Evolutionary conservation across 352 stramenopile genomes (phyloP).

Genomic region (Globisporangium nunn): DNA sequence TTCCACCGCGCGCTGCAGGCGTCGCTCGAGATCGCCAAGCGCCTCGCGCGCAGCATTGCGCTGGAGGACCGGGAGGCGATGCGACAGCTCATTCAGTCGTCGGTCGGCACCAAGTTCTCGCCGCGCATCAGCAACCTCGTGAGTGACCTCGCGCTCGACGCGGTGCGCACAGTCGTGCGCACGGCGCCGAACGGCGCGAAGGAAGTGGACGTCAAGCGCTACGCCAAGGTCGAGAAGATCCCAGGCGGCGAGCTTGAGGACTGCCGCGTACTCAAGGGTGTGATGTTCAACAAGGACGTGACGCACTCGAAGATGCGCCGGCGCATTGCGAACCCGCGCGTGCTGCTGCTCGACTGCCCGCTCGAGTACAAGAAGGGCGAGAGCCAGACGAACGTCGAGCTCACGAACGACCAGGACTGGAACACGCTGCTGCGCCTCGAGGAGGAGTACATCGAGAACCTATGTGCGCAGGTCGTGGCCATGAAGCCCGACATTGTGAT

Average conservation of each 20-base stretch:
- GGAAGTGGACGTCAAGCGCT: conserved; percentile 99
- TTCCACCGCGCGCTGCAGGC: conserved; percentile 87
- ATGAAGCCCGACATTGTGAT: conserved; percentile 99
- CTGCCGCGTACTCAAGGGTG: conserved; percentile 93
- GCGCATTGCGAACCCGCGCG: conserved; percentile 97
- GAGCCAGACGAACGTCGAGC: conserved; percentile 96
- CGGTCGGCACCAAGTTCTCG: conserved; percentile 98
- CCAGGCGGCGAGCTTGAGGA: conserved; percentile 95
- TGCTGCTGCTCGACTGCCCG: conserved; percentile 97
- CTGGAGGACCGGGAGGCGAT: conserved; percentile 94
- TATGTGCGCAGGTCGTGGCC: conserved; percentile 98
- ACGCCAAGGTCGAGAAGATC: conserved; percentile 99
- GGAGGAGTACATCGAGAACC: conserved; percentile 99
- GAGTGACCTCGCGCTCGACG: conserved; percentile 96
- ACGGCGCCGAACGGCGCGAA: conserved; percentile 84
- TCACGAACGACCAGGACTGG: conserved; percentile 98
- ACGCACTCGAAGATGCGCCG: conserved; percentile 99
- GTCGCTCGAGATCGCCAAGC: conserved; percentile 91
- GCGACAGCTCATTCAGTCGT: conserved; percentile 94
- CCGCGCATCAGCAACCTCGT: conserved; percentile 95
- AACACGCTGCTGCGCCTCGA: conserved; percentile 98
- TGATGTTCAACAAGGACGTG: conserved; percentile 99
- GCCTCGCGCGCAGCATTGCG: conserved; percentile 91
- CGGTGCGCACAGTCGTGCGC: conserved; percentile 92
- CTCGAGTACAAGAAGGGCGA: conserved; percentile 99